Conservation (phyloP, 2,329 filamentous ascomycete species). For the Alternaria consortialis region DNA sequence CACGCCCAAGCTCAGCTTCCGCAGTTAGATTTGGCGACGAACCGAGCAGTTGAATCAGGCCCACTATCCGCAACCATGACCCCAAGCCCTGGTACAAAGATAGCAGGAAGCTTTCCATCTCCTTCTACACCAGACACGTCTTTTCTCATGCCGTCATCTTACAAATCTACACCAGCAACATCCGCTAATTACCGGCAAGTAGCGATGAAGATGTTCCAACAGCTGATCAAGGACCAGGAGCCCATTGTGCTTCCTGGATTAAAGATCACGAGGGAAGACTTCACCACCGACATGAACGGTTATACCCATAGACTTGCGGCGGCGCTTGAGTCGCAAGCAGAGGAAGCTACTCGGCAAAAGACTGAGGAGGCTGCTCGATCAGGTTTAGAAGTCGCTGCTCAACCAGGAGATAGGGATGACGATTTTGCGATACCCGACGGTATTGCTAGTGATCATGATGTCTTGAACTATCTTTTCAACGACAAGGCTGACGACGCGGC, state of each 20-base stretch:
- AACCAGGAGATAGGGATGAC: neutral
- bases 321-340: neutral
- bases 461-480: too few relatives aligned
- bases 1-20: neutral
- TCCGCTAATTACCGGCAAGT: neutral
- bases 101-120: neutral
- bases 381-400: neutral
- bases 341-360: neutral
- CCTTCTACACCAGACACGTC: rapidly evolving
- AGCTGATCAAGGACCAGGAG: neutral
- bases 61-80: neutral
- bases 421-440: neutral
- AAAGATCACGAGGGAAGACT: neutral
- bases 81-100: too few relatives aligned
- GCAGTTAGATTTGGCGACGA: neutral
- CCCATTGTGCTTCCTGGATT: neutral
- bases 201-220: neutral
- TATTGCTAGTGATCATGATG: too few relatives aligned
- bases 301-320: neutral
- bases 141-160: neutral
- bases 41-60: neutral
- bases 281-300: neutral
- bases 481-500: too few relatives aligned
- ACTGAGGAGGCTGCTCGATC: neutral
- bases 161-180: too few relatives aligned